Percentiles rank a stretch among this genome's conserved stretches.
Conservation (phyloP, 1,284 basidiomycete species). For the Melampsora medusae region DNA sequence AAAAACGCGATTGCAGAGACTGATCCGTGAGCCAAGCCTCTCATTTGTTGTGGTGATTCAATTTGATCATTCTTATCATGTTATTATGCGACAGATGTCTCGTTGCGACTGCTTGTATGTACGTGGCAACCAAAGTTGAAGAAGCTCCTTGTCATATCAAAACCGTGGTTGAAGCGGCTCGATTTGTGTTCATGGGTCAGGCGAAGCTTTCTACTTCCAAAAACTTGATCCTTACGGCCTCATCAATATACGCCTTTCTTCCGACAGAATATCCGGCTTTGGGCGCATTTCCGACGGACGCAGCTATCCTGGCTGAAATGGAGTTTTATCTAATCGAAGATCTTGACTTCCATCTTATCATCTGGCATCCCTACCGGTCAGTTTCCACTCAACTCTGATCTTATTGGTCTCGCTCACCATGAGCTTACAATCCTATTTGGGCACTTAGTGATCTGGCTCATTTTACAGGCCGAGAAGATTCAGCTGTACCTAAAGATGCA, state of each 20-base stretch:
- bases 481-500: conserved; percentile 33
- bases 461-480: conserved; percentile 38
- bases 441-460: conserved; percentile 28
- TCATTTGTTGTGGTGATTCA: not conserved
- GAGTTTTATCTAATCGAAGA: conserved; percentile 97
- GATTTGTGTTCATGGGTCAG: conserved; percentile 72
- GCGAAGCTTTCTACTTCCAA: conserved; percentile 45
- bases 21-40: not conserved
- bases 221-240: not conserved
- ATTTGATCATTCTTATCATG: not conserved
- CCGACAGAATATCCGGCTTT: conserved; percentile 31
- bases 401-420: not conserved
- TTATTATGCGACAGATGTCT: conserved; percentile 76
- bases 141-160: conserved; percentile 94
- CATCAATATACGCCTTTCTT: not conserved
- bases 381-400: conserved; percentile 73
- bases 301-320: conserved; percentile 93
- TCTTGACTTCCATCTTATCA: conserved; percentile 85
- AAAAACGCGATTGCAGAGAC: conserved; percentile 70
- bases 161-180: conserved; percentile 79
- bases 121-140: conserved; percentile 93
- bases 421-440: not conserved
- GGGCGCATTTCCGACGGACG: conserved; percentile 76
- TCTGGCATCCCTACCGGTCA: conserved; percentile 86
- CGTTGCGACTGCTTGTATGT: conserved; percentile 87